Base-by-base conservation (phyloP, 495 filamentous ascomycete species). In the Thozetella sp. region DNA sequence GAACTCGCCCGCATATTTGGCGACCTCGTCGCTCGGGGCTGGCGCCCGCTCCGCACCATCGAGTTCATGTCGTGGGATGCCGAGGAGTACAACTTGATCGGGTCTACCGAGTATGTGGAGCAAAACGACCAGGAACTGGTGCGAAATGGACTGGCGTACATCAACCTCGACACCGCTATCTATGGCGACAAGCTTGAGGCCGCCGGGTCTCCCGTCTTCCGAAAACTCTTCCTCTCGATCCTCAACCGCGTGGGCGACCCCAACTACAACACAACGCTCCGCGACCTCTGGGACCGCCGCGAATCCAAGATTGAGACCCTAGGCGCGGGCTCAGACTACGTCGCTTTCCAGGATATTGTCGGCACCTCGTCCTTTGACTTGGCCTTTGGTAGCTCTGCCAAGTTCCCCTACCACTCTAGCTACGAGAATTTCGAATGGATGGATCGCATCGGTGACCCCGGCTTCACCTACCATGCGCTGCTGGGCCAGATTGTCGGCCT, bases 11-110 rank as follows among this genome's bases (percentile, higher is more conserved):
- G 88, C 37, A 86, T 96, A 59, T 89, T 98, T 68, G 90, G 92
- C 22, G 86, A 91, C 57, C 81, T 99, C 9, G 75, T 85, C 19
- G 74, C 72, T 15, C 83, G 83, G 37, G 93, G 93, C 53, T 99
- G 95, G 95, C 83, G 90, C 22, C 95, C 95, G n/a, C 80, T 93
- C 12, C 88, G 95, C 22, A 93, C 92, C 17, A 96, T 99, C 65
- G 88, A 93, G 66, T 99, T 99, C 70, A 90, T 90, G 60, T 96
- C 90, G 40, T 99, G 96, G 95, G 95, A 99, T 69, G 95, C 81
- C 25, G 88, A 88, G 64, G 92, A 93, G 71, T 97, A 97, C 74
- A 98, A 98, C 71, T 72, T 94, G 30, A 93, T 97, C 55, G 95
- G 95, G 15, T 95, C 92, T 11, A 98, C 96, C 22, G 96, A 99